phyloP scores from a whole-genome alignment of 1,139 yeast genomes.

The Hemisphaericaspora subhashii region DNA sequence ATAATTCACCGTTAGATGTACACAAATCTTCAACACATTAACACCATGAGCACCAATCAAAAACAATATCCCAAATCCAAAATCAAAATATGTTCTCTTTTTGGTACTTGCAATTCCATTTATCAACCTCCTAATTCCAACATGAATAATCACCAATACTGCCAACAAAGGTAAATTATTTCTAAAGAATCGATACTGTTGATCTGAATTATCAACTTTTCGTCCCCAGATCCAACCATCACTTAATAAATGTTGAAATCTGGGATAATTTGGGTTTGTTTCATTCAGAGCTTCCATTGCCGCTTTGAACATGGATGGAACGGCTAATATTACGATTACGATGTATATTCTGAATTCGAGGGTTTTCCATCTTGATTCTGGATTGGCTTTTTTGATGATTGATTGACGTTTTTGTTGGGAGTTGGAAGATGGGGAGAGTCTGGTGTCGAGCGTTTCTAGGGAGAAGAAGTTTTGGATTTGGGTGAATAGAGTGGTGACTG shows the following conservation, averaged over 20 bases:
- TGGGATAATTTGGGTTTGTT: slow-evolving; percentile 71
- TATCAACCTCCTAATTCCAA: slow-evolving; percentile 42
- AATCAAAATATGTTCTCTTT: slow-evolving; percentile 61
- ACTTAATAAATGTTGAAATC: slow-evolving; percentile 59
- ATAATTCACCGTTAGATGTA: slow-evolving; percentile 59
- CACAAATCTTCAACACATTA: slow-evolving; percentile 58
- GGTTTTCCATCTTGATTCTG: slow-evolving; percentile 69
- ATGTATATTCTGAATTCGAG: slow-evolving; percentile 70
- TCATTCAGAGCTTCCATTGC: slow-evolving; percentile 82
- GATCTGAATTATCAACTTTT: slow-evolving; percentile 86
- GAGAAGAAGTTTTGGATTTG: slow-evolving; percentile 53
- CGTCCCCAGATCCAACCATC: slow-evolving; percentile 79
- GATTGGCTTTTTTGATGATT: slow-evolving; percentile 44
- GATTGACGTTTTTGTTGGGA: slow-evolving; percentile 40
- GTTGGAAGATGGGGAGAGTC: slow-evolving; percentile 60
- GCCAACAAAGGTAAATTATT: slow-evolving; percentile 67
- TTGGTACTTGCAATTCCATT: slow-evolving; percentile 18
- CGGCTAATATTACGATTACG: slow-evolving; percentile 59
- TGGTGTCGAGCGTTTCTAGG: slow-evolving; percentile 73
- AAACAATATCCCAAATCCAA: slow-evolving; percentile 67
- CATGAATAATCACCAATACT: slow-evolving; percentile 56
- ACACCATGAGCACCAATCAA: slow-evolving; percentile 80
- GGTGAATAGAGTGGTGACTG: slow-evolving; percentile 16
- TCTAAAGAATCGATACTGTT: slow-evolving; percentile 85
- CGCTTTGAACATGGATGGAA: slow-evolving; percentile 80